Conservation (phyloP, 805 yeast genomes). For the Metschnikowia arizonensis region DNA sequence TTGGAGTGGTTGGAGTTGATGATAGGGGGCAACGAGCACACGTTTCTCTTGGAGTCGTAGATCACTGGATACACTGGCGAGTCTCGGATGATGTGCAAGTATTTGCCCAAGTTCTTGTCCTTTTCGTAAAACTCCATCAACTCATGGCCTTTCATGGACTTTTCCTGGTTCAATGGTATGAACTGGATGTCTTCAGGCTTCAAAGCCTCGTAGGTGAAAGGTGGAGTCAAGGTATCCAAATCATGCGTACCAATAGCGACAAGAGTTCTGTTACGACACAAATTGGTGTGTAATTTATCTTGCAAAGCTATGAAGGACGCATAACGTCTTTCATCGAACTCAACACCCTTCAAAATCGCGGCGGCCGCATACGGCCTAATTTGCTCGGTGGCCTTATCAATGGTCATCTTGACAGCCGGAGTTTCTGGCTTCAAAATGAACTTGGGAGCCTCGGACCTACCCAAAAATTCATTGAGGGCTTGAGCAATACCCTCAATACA, state of each 20-base stretch:
- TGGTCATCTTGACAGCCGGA: constrained; percentile 61
- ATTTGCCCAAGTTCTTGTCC: constrained; percentile 87
- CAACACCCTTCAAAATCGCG: constrained; percentile 83
- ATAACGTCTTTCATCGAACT: constrained; percentile 78
- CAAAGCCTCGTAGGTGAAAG: constrained; percentile 84
- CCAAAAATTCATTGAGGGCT: constrained; percentile 87
- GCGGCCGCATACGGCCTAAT: constrained; percentile 93
- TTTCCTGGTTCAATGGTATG: constrained; percentile 68
- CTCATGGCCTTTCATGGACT: constrained; percentile 67
- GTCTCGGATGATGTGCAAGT: constrained; percentile 79
- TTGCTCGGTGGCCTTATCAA: constrained; percentile 66
- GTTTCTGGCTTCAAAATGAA: constrained; percentile 59
- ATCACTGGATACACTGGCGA: constrained; percentile 90
- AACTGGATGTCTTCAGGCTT: constrained; percentile 73
- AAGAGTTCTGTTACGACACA: constrained; percentile 94
- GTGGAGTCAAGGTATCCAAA: constrained; percentile 70
- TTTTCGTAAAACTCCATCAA: constrained; percentile 86
- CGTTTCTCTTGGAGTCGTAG: constrained; percentile 67
- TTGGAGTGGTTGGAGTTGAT: constrained; percentile 91
- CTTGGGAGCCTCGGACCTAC: constrained; percentile 59
- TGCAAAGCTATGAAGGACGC: constrained; percentile 94
- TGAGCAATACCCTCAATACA: constrained; percentile 98
- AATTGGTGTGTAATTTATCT: constrained; percentile 90
- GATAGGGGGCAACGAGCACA: constrained; percentile 94
- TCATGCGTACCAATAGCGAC: constrained; percentile 99